Evolutionary conservation across 257 asterid species (phyloP).

Genomic region (Solanum acaule): DNA sequence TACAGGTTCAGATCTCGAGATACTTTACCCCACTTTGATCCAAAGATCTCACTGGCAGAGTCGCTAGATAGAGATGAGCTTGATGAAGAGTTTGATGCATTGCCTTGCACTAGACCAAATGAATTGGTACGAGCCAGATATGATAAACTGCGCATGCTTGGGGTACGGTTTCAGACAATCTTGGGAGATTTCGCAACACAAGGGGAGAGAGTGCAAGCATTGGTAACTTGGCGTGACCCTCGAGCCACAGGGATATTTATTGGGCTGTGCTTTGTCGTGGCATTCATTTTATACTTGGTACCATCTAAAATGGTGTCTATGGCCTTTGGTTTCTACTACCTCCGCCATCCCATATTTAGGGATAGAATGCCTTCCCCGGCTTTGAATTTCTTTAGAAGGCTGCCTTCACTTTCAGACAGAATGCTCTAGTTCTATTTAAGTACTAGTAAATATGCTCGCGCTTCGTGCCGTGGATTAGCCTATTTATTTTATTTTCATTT

Average conservation of each 20-base stretch:
- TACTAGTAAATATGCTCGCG: not conserved
- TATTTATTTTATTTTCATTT: not conserved
- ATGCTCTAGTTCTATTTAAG: constrained; percentile 35
- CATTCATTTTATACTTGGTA: constrained; percentile 50
- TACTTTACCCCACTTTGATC: constrained; percentile 57
- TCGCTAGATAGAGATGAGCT: constrained; percentile 56
- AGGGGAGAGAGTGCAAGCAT: constrained; percentile 73
- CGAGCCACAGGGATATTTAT: constrained; percentile 89
- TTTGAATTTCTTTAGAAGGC: constrained; percentile 66
- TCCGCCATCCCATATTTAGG: constrained; percentile 83
- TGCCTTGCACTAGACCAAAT: constrained; percentile 53
- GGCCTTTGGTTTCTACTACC: constrained; percentile 82
- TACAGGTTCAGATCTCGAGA: constrained; percentile 49
- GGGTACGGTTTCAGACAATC: constrained; percentile 65
- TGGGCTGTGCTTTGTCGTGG: constrained; percentile 54
- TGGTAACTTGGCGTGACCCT: constrained; percentile 88
- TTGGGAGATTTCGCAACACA: constrained; percentile 82
- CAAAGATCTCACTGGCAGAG: constrained; percentile 57
- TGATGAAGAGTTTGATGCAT: constrained; percentile 68
- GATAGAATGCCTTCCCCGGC: constrained; percentile 89
- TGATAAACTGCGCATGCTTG: constrained; percentile 60
- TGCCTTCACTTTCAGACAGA: constrained; percentile 79
- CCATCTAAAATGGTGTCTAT: constrained; percentile 81
- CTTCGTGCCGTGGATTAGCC: not conserved
- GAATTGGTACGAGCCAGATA: constrained; percentile 61